phyloP scores from a whole-genome alignment of 371 early-diverging fungal genomes.

The Rhizopus microsporus region DNA sequence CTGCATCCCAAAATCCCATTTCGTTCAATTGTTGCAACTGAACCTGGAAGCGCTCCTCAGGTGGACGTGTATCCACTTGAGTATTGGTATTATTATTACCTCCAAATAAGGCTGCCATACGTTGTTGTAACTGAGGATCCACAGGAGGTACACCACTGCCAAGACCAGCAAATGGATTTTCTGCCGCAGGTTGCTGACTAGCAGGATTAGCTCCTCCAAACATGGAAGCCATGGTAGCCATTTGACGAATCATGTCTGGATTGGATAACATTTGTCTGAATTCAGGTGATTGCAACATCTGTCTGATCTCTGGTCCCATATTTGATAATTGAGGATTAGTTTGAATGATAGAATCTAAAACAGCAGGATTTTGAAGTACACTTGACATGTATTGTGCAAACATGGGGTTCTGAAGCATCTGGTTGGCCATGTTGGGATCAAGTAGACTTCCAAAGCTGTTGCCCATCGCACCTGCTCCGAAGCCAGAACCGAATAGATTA shows the following conservation, averaged over 20 bases:
- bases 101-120: slow-evolving; percentile 44
- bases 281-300: slow-evolving; percentile 77
- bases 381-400: slow-evolving; percentile 79
- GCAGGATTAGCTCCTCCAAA: slow-evolving; percentile 49
- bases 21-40: slow-evolving; percentile 94
- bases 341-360: slow-evolving; percentile 80
- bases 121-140: slow-evolving; percentile 51
- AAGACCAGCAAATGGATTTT: slow-evolving; percentile 71
- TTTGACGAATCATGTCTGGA: slow-evolving; percentile 78
- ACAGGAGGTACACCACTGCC: slow-evolving; percentile 43
- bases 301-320: slow-evolving; percentile 87
- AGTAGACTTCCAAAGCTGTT: slow-evolving; percentile 60
- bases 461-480: slow-evolving; percentile 59
- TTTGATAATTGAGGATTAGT: slow-evolving; percentile 79
- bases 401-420: slow-evolving; percentile 83
- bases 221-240: slow-evolving; percentile 78
- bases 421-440: slow-evolving; percentile 69
- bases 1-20: slow-evolving; percentile 95
- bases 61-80: slow-evolving; percentile 59
- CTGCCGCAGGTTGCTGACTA: slow-evolving; percentile 6
- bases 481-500: slow-evolving; percentile 52
- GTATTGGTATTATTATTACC: slow-evolving; percentile 28
- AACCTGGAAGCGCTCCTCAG: slow-evolving; percentile 88
- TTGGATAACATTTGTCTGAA: slow-evolving; percentile 86
- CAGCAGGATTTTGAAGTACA: slow-evolving; percentile 79